Evolutionary conservation across 2,329 filamentous ascomycete genomes (phyloP).

Genomic region (Madurella mycetomatis): DNA sequence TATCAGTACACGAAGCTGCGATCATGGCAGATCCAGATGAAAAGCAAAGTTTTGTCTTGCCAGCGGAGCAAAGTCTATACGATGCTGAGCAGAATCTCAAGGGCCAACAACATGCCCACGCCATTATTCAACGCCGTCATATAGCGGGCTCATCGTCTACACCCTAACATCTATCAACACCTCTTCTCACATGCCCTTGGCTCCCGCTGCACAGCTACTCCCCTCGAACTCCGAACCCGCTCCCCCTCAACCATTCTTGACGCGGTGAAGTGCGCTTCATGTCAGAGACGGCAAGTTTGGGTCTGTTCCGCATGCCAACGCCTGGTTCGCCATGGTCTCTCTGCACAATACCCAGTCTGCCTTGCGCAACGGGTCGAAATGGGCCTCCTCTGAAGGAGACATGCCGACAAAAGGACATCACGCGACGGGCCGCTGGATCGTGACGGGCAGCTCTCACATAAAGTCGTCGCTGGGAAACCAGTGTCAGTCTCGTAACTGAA

Average conservation of each 20-base stretch:
- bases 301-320: background rate
- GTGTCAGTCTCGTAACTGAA: background rate
- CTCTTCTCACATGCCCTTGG: no score
- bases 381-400: background rate
- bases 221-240: background rate
- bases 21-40: background rate
- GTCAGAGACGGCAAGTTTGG: background rate
- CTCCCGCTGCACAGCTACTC: no score
- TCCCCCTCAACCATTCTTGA: background rate
- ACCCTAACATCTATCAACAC: background rate
- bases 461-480: constrained; percentile 57
- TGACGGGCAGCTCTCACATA: constrained; percentile 52
- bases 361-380: background rate
- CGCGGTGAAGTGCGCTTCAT: background rate
- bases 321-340: background rate
- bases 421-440: constrained; percentile 14
- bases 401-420: background rate
- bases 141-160: background rate
- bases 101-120: background rate
- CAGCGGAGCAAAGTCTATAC: background rate
- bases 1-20: no score
- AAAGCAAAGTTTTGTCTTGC: background rate
- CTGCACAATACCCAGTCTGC: background rate
- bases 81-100: background rate
- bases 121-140: background rate